Percentiles rank a stretch among this genome's conserved stretches.
Evolutionary conservation across 768 basidiomycete species (phyloP).

Genomic region (Hebeloma cylindrosporum): DNA sequence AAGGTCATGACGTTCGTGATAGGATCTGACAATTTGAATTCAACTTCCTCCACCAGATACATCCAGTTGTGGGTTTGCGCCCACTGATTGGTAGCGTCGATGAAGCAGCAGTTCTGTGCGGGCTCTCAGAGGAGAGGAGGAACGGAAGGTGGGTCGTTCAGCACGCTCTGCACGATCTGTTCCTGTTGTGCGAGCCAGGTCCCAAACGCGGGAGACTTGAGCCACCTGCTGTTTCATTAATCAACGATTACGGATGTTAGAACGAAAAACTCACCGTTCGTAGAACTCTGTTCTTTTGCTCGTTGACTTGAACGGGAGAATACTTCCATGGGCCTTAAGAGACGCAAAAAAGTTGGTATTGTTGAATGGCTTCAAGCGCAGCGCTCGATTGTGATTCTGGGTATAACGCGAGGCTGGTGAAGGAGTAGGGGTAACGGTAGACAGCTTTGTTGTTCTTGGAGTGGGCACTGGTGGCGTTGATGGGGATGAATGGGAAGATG

Average conservation of each 20-base stretch:
- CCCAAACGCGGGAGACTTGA: constrained; percentile 76
- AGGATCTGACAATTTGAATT: too few species aligned
- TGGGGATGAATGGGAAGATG: constrained; percentile 5
- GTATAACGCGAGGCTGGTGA: not conserved
- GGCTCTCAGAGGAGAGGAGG: not conserved
- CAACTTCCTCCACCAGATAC: too few species aligned
- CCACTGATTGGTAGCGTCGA: not conserved
- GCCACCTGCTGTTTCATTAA: constrained; percentile 49
- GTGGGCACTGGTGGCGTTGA: constrained; percentile 9
- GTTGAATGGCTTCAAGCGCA: constrained; percentile 71
- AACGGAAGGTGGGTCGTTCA: constrained; percentile 32
- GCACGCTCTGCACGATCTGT: constrained; percentile 59
- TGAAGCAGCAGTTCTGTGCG: too few species aligned
- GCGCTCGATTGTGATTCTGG: constrained; percentile 8
- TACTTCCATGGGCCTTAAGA: constrained; percentile 65
- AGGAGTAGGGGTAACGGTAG: not conserved
- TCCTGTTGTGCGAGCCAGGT: constrained; percentile 80
- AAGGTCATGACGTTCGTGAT: too few species aligned
- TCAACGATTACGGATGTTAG: not conserved
- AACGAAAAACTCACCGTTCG: constrained; percentile 38
- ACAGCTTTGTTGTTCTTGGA: too few species aligned
- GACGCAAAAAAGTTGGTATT: constrained; percentile 67
- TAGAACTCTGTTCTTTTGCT: constrained; percentile 73
- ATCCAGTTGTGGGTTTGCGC: not conserved
- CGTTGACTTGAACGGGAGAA: constrained; percentile 72